A percentile compares a stretch with the other conserved stretches of the same genome.
Evolutionary conservation across 208 protist genomes (phyloP).

Genomic region (Trichomonas vaginalis): DNA sequence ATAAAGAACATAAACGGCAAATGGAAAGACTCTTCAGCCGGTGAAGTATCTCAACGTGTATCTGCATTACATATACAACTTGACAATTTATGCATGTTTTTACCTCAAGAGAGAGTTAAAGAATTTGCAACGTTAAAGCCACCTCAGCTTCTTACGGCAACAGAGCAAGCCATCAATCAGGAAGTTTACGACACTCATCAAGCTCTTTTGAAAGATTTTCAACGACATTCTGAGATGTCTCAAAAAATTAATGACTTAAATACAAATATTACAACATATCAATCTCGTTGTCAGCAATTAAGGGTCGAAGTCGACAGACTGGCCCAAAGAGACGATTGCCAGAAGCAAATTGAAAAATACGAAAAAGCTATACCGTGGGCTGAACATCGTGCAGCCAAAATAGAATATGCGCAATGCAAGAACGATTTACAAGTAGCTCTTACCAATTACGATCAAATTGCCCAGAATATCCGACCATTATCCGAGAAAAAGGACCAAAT

Average conservation of each 20-base stretch:
- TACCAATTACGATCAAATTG: neutral
- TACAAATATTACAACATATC: neutral
- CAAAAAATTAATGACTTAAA: neutral
- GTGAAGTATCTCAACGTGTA: neutral
- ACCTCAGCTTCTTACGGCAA: neutral
- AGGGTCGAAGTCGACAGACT: neutral
- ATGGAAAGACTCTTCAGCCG: neutral
- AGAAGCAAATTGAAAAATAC: constrained; percentile 2
- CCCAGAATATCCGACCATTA: neutral
- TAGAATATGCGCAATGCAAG: neutral
- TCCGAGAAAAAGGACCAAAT: neutral
- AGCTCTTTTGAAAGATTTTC: neutral
- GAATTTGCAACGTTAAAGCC: constrained; percentile 9
- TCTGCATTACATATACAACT: constrained; percentile 2
- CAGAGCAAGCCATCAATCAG: constrained; percentile 11
- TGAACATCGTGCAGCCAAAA: neutral
- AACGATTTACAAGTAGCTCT: neutral
- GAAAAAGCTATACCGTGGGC: neutral
- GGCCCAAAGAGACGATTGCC: neutral
- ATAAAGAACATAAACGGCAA: neutral
- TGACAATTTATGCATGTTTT: constrained; percentile 35
- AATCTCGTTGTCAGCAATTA: neutral
- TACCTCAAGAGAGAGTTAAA: constrained; percentile 32
- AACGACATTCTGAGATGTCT: neutral
- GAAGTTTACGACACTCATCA: neutral